phyloP scores from a whole-genome alignment of 176 grass and related monocot species.

The Raddia distichophylla region DNA sequence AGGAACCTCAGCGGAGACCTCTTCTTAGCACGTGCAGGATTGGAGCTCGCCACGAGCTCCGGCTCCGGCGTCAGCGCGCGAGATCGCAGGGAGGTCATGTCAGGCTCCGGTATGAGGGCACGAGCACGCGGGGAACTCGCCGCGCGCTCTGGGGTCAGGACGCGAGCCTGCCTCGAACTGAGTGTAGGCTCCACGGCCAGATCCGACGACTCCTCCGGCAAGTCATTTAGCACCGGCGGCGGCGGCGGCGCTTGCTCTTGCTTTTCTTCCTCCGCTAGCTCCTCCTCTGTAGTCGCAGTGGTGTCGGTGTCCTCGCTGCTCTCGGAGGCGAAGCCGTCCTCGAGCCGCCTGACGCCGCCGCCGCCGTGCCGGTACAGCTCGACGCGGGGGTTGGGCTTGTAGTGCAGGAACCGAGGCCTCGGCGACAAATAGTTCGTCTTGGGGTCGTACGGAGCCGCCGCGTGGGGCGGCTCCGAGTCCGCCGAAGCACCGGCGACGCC shows the following conservation, averaged over 20 bases:
- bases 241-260: constrained; percentile 9
- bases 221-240: not conserved
- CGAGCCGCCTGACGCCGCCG: constrained; percentile 40
- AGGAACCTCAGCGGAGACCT: constrained; percentile 31
- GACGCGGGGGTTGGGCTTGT: constrained; percentile 71
- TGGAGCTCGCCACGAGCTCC: not conserved
- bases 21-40: constrained; percentile 25
- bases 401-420: constrained; percentile 82
- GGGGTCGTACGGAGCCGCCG: constrained; percentile 71
- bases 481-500: not conserved
- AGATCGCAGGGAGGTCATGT: not conserved
- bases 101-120: not conserved
- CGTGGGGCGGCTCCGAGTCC: constrained; percentile 19
- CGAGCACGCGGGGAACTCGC: not conserved
- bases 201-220: constrained; percentile 1
- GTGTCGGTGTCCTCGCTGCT: constrained; percentile 51
- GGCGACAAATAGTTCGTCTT: constrained; percentile 90
- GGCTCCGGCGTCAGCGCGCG: constrained; percentile 1
- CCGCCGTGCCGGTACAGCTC: constrained; percentile 37
- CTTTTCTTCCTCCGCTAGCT: constrained; percentile 29
- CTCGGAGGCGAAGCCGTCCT: constrained; percentile 66
- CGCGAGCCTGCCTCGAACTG: constrained; percentile 5
- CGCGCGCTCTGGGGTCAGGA: not conserved
- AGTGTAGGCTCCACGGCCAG: not conserved
- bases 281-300: constrained; percentile 34